Conservation (phyloP, 2,329 filamentous ascomycete species). For the Fusarium mexicanum region DNA sequence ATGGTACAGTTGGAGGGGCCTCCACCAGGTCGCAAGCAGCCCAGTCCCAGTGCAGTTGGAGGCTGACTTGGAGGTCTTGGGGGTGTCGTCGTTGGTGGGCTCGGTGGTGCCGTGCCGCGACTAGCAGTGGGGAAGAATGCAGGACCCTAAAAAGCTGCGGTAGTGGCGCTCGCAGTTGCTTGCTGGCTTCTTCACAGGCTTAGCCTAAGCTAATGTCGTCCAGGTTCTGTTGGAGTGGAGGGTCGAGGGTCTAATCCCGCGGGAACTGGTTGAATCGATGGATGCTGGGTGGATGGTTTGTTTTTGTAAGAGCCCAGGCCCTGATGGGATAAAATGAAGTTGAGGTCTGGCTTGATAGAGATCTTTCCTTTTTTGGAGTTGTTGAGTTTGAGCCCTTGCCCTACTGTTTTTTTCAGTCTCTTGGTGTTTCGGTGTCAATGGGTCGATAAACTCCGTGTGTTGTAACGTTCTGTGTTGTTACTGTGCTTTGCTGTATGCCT, state of each 20-base stretch:
- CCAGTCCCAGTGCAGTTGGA: slow-evolving; percentile 27
- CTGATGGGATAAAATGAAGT: slow-evolving; percentile 27
- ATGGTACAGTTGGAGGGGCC: neutral
- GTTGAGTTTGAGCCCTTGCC: slow-evolving; percentile 37
- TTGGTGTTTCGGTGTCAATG: slow-evolving; percentile 3
- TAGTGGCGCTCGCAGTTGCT: slow-evolving; percentile 20
- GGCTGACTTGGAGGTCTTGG: slow-evolving; percentile 16
- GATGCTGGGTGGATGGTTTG: neutral
- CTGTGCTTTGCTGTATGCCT: slow-evolving; percentile 25
- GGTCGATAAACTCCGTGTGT: slow-evolving; percentile 19
- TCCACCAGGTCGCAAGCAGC: neutral
- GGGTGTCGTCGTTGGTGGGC: slow-evolving; percentile 14
- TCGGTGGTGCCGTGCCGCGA: slow-evolving; percentile 35
- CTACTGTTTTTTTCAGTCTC: slow-evolving; percentile 5
- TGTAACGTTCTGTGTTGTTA: neutral
- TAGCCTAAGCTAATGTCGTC: slow-evolving; percentile 12
- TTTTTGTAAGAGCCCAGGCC: slow-evolving; percentile 16
- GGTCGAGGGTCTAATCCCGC: slow-evolving; percentile 18
- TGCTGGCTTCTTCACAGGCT: slow-evolving; percentile 13
- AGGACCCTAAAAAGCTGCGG: slow-evolving; percentile 35
- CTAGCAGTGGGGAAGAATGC: slow-evolving; percentile 30
- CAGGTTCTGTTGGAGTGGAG: neutral
- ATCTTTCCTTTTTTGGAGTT: slow-evolving; percentile 33
- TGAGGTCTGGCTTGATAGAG: slow-evolving; percentile 17
- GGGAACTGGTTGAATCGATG: slow-evolving; percentile 26